Conservation (phyloP, 805 yeast species). For the Candida arabinofermentans region DNA sequence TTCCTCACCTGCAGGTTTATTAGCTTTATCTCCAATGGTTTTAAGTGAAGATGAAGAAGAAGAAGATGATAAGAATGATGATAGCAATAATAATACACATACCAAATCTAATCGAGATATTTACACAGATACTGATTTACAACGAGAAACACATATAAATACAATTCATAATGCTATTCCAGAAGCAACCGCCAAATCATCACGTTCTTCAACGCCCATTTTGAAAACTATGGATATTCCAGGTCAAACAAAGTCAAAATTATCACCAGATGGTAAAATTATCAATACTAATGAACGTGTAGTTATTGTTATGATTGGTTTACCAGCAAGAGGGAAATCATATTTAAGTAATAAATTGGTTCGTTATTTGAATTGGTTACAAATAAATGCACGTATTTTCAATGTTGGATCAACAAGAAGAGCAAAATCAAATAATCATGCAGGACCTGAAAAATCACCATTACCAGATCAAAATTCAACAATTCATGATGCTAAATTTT, state of each 20-base stretch:
- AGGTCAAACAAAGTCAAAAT: slow-evolving; percentile 79
- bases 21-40: slow-evolving; percentile 21
- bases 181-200: not conserved
- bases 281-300: slow-evolving; percentile 61
- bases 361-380: slow-evolving; percentile 89
- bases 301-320: slow-evolving; percentile 94
- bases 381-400: slow-evolving; percentile 84
- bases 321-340: slow-evolving; percentile 93
- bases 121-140: slow-evolving; percentile 16
- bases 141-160: slow-evolving; percentile 22
- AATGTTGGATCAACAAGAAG: slow-evolving; percentile 95
- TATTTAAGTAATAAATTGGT: slow-evolving; percentile 89
- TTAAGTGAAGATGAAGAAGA: slow-evolving; percentile 28
- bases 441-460: slow-evolving; percentile 71
- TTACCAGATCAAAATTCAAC: slow-evolving; percentile 37
- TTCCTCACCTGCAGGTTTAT: slow-evolving; percentile 44
- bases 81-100: not conserved
- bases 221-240: slow-evolving; percentile 77
- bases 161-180: slow-evolving; percentile 17
- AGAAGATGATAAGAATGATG: slow-evolving; percentile 14
- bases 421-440: slow-evolving; percentile 50
- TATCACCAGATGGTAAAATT: slow-evolving; percentile 70
- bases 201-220: slow-evolving; percentile 1
- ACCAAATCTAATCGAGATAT: too few species aligned
- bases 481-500: slow-evolving; percentile 76